phyloP scores from a whole-genome alignment of 129 eudicot genomes.

The Centaurea solstitialis region DNA sequence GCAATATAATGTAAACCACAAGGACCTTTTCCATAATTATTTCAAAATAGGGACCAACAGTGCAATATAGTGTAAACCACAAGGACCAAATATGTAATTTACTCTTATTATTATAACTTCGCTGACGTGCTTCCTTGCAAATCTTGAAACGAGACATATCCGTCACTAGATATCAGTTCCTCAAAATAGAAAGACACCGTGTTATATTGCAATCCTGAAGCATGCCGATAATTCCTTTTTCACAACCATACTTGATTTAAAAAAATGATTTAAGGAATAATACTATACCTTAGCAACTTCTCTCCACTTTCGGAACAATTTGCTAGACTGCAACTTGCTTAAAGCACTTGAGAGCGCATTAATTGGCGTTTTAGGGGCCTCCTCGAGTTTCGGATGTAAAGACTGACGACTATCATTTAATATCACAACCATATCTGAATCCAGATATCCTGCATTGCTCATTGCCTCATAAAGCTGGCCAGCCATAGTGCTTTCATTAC shows the following conservation, averaged over 20 bases:
- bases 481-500: conserved; percentile 72
- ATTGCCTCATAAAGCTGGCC: conserved; percentile 97
- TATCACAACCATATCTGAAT: conserved; percentile 85
- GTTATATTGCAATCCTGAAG: not conserved
- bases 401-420: conserved; percentile 83
- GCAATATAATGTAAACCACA: no score
- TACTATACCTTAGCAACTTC: conserved; percentile 77
- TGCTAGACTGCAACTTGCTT: conserved; percentile 88
- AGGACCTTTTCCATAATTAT: no score
- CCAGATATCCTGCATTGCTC: conserved; percentile 95
- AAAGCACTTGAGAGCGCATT: conserved; percentile 67
- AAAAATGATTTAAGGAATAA: not conserved
- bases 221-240: not conserved
- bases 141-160: not conserved
- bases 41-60: no score
- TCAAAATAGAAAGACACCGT: not conserved
- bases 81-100: no score
- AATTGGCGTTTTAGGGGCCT: conserved; percentile 63
- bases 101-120: no score
- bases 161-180: not conserved
- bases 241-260: not conserved
- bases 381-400: conserved; percentile 63
- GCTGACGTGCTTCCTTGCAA: not conserved
- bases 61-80: no score
- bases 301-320: conserved; percentile 68